Conservation (phyloP, 1,284 basidiomycete species). For the Cystobasidiaceae sp. region DNA sequence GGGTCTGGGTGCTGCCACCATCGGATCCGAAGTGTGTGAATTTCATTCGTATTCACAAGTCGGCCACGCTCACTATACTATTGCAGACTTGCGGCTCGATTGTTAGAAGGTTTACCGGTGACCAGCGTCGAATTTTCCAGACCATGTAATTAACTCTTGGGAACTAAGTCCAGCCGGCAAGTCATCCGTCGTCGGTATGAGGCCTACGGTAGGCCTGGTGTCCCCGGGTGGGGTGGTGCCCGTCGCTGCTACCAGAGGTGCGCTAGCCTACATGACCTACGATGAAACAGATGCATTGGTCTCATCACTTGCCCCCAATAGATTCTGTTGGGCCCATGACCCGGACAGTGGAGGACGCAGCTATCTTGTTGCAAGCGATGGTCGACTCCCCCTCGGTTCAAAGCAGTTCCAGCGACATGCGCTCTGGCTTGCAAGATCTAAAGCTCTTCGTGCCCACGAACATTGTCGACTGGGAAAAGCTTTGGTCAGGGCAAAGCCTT, state of each 20-base stretch:
- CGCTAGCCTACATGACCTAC: background rate
- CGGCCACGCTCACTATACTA: background rate
- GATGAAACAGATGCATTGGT: too few species aligned
- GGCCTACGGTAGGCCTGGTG: conserved; percentile 38
- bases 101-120: conserved; percentile 51
- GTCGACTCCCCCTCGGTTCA: background rate
- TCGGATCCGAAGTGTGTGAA: conserved; percentile 54
- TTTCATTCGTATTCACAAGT: background rate
- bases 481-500: too few species aligned
- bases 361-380: conserved; percentile 41
- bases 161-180: conserved; percentile 34
- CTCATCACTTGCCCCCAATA: too few species aligned
- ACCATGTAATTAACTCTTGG: too few species aligned
- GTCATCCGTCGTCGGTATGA: conserved; percentile 39
- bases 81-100: conserved; percentile 3
- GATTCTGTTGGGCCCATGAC: conserved; percentile 42
- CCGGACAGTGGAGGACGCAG: conserved; percentile 39
- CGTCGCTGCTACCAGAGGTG: conserved; percentile 30
- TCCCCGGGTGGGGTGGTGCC: conserved; percentile 39
- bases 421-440: background rate
- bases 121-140: conserved; percentile 2
- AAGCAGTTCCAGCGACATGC: background rate
- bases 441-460: background rate
- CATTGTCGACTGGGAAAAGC: background rate
- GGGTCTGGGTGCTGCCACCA: conserved; percentile 57